phyloP scores from a whole-genome alignment of 2,329 filamentous ascomycete genomes.

The Xylariaceae sp. region DNA sequence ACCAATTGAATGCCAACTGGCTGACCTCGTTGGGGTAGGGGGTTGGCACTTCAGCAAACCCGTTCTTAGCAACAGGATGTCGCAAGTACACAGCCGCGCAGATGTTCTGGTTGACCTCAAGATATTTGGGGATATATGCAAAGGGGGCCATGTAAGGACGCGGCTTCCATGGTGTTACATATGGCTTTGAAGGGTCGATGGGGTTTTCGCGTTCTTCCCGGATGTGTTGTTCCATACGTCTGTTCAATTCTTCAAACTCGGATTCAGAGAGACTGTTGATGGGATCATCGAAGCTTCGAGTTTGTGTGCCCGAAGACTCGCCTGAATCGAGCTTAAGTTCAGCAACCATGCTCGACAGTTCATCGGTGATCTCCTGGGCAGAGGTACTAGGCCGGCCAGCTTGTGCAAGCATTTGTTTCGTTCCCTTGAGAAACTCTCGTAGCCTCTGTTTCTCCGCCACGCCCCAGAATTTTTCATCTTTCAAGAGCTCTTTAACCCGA shows the following conservation, averaged over 20 bases:
- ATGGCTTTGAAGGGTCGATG: conserved; percentile 72
- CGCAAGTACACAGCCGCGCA: conserved; percentile 93
- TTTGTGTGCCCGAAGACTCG: background rate
- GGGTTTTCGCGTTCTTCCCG: conserved; percentile 69
- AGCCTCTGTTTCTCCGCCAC: conserved; percentile 73
- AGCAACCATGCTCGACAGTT: conserved; percentile 48
- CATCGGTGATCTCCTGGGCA: conserved; percentile 43
- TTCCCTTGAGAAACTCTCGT: conserved; percentile 64
- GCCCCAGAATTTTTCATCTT: conserved; percentile 51
- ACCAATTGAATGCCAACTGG: conserved; percentile 91
- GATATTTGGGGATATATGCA: conserved; percentile 89
- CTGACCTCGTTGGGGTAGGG: conserved; percentile 69
- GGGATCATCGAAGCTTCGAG: conserved; percentile 3
- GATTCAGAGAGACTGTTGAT: conserved; percentile 42
- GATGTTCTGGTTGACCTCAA: conserved; percentile 97
- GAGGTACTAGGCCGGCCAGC: conserved; percentile 32
- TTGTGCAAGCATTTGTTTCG: conserved; percentile 59
- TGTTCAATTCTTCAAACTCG: conserved; percentile 50
- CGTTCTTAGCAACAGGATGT: conserved; percentile 85
- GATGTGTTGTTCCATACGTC: conserved; percentile 57
- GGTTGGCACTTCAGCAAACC: conserved; percentile 76
- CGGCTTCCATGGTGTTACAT: conserved; percentile 86
- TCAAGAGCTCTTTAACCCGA: conserved; percentile 58
- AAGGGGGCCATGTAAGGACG: conserved; percentile 85
- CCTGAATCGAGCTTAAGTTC: conserved; percentile 36